Evolutionary conservation across 192 early-diverging fungal genomes (phyloP).

Genomic region (Dimargaris verticillata): DNA sequence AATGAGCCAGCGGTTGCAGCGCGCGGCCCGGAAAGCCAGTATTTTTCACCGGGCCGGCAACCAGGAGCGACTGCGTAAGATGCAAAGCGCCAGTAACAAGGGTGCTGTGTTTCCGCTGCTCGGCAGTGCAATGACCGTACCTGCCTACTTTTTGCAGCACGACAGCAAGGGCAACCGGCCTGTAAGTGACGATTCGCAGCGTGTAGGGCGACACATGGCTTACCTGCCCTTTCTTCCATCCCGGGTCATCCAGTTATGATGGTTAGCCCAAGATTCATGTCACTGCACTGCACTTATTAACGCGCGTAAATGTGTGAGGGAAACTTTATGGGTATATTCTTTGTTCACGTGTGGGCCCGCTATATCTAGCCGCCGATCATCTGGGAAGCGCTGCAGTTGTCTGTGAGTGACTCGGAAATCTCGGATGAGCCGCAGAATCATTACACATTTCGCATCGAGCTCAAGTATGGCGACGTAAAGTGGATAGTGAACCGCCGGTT

Average conservation of each 20-base stretch:
- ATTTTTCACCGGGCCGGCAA: neutral
- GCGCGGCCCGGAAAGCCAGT: conserved; percentile 8
- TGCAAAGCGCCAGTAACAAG: neutral
- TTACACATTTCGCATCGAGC: conserved; percentile 47
- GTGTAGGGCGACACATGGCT: too few species aligned
- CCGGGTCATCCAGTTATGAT: too few species aligned
- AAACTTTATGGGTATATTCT: too few species aligned
- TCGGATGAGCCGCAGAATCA: conserved; percentile 19
- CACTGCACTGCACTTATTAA: too few species aligned
- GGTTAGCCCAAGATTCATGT: too few species aligned
- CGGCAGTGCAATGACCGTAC: conserved; percentile 31
- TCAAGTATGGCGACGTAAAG: conserved; percentile 60
- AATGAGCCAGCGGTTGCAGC: neutral
- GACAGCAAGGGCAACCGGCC: conserved; percentile 28
- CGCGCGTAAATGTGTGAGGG: too few species aligned
- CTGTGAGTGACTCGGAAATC: conserved; percentile 14
- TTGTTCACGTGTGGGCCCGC: too few species aligned
- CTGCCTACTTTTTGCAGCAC: conserved; percentile 31
- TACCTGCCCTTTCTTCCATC: too few species aligned
- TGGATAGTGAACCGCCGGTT: conserved; percentile 53
- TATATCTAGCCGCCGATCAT: conserved; percentile 32
- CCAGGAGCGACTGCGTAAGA: neutral
- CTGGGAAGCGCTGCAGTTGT: conserved; percentile 28
- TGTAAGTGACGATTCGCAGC: too few species aligned
- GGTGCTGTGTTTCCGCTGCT: conserved; percentile 23